phyloP scores from a whole-genome alignment of 768 basidiomycete genomes.

The Agrocybe pediades region DNA sequence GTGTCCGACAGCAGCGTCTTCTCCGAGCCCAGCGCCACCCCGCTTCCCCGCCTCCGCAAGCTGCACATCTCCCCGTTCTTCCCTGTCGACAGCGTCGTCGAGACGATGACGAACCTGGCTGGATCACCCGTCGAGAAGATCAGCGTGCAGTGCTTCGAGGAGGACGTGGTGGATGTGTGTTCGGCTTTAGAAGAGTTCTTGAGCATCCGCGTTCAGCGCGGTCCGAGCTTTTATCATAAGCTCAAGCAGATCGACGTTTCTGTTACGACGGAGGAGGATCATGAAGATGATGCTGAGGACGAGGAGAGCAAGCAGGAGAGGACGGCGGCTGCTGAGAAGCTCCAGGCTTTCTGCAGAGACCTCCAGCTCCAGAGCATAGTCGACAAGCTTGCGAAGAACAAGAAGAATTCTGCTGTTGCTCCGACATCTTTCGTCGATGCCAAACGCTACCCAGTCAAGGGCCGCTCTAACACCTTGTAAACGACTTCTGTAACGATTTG shows the following conservation, averaged over 20 bases:
- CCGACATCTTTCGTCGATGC: constrained; percentile 19
- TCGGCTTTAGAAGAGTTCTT: constrained; percentile 58
- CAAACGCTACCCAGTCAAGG: constrained; percentile 20
- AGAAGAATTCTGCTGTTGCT: constrained; percentile 1
- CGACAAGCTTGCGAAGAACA: constrained; percentile 9
- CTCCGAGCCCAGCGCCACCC: constrained; percentile 44
- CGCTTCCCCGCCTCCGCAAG: constrained; percentile 51
- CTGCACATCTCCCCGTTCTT: constrained; percentile 64
- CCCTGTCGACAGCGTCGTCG: constrained; percentile 59
- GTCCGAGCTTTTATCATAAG: constrained; percentile 50
- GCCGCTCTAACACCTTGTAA: constrained; percentile 28
- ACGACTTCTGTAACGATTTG: not conserved
- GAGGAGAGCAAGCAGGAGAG: constrained; percentile 29
- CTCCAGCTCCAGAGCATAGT: constrained; percentile 42
- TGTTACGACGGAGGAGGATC: constrained; percentile 33
- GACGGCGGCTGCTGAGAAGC: constrained; percentile 40
- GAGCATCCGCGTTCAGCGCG: constrained; percentile 49
- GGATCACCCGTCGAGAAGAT: constrained; percentile 61
- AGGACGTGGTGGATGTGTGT: constrained; percentile 66
- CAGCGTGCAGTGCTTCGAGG: constrained; percentile 60
- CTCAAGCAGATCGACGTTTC: constrained; percentile 48
- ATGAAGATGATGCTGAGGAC: constrained; percentile 31
- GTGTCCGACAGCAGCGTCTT: constrained; percentile 44
- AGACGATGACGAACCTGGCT: constrained; percentile 59
- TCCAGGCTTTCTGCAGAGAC: constrained; percentile 53